Conservation (phyloP, 352 stramenopile genomes). For the Blastocystis sp. region DNA sequence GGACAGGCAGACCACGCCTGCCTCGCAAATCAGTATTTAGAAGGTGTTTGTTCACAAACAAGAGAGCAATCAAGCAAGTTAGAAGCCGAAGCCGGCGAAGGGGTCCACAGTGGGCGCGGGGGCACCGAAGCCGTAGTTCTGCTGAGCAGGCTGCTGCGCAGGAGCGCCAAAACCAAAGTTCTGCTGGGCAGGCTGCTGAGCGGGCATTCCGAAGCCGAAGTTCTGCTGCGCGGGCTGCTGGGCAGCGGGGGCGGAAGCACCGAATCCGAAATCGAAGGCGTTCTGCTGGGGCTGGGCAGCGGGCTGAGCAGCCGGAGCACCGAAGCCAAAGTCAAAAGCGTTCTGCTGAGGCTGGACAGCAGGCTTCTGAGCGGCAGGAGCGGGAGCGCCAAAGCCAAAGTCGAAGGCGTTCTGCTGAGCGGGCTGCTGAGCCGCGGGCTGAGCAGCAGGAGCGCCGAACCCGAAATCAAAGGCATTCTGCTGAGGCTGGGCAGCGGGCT, state of each 20-base stretch:
- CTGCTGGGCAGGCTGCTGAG: background rate
- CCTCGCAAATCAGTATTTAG: background rate
- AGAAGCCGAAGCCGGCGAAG: constrained; percentile 55
- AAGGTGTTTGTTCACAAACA: background rate
- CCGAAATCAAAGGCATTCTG: constrained; percentile 28
- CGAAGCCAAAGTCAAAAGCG: constrained; percentile 42
- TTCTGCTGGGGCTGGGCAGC: constrained; percentile 2
- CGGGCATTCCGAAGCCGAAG: background rate
- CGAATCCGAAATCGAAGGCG: constrained; percentile 28
- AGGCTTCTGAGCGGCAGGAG: background rate
- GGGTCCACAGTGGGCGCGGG: constrained; percentile 22
- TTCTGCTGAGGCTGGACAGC: background rate
- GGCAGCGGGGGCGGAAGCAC: background rate
- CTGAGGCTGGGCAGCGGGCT: background rate
- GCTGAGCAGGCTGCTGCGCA: constrained; percentile 24
- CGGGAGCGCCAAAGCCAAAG: constrained; percentile 25
- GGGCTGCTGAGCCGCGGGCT: background rate
- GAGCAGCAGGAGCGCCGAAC: constrained; percentile 31
- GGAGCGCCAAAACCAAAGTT: constrained; percentile 34
- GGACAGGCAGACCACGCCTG: background rate
- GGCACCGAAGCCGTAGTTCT: constrained; percentile 49
- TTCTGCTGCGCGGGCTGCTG: constrained; percentile 25
- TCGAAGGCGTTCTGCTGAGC: constrained; percentile 7
- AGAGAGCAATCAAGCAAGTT: background rate
- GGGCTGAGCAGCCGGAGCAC: background rate